Conservation (phyloP, 202 grass and related monocot species). For the Musa balbisiana region DNA sequence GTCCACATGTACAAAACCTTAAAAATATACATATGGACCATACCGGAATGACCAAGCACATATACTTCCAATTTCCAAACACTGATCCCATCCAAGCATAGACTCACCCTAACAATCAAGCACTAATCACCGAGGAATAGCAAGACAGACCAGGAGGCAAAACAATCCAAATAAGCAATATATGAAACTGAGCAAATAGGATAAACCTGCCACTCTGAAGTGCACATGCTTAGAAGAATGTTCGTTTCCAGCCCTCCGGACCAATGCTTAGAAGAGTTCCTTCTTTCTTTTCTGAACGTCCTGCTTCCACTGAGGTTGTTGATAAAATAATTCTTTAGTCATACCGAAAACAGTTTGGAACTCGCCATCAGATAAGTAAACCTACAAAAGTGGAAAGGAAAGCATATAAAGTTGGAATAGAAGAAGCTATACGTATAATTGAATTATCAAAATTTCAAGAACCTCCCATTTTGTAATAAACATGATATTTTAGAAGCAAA, state of each 20-base stretch:
- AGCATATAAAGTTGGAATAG: neutral
- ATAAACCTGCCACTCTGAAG: neutral
- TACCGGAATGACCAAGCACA: neutral
- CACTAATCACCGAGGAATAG: neutral
- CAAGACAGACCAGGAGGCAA: neutral
- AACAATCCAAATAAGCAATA: conserved; percentile 5
- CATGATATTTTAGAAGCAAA: conserved; percentile 21
- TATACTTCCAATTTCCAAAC: neutral
- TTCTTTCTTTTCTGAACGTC: conserved; percentile 74
- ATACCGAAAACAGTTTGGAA: conserved; percentile 64
- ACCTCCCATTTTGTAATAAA: neutral
- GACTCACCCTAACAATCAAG: neutral
- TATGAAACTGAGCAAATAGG: neutral
- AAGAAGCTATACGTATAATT: neutral
- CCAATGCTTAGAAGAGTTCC: conserved; percentile 64
- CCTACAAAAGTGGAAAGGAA: conserved; percentile 38
- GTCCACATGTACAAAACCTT: conserved; percentile 8
- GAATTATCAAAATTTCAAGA: neutral
- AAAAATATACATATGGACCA: conserved; percentile 20
- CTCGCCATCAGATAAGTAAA: conserved; percentile 66
- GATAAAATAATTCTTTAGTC: conserved; percentile 57
- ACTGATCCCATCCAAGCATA: neutral
- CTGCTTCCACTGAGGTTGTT: conserved; percentile 85
- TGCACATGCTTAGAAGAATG: neutral
- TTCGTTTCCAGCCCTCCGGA: neutral